Evolutionary conservation across 371 early-diverging fungal genomes (phyloP).

Genomic region (Zychaea mexicana): DNA sequence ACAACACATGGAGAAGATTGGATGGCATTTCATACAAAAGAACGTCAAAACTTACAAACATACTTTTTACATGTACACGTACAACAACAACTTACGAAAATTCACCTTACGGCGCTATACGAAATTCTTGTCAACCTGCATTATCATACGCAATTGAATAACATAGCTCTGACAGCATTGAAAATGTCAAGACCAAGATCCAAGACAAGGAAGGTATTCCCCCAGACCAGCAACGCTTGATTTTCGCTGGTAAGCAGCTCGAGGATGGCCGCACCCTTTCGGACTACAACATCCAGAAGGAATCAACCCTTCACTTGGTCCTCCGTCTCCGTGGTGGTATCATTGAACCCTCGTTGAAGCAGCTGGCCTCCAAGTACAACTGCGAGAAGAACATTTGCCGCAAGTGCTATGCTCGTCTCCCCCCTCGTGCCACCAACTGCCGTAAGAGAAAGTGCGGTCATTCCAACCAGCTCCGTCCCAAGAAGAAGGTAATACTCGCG

Average conservation of each 20-base stretch:
- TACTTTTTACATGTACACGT: constrained; percentile 14
- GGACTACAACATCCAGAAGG: constrained; percentile 94
- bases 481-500: constrained; percentile 78
- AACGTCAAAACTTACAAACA: neutral
- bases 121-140: constrained; percentile 21
- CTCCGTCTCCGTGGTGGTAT: constrained; percentile 97
- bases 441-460: constrained; percentile 99
- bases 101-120: too few relatives aligned
- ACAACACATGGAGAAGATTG: constrained; percentile 1
- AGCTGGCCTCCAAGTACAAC: constrained; percentile 98
- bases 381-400: constrained; percentile 99
- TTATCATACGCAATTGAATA: constrained; percentile 79
- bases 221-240: constrained; percentile 99
- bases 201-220: constrained; percentile 99
- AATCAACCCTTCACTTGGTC: constrained; percentile 98
- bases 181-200: constrained; percentile 93
- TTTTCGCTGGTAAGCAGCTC: constrained; percentile 99
- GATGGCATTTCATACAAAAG: neutral
- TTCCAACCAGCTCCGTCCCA: constrained; percentile 98
- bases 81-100: too few relatives aligned
- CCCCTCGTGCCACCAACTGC: constrained; percentile 99
- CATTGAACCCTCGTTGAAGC: constrained; percentile 97
- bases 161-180: constrained; percentile 56
- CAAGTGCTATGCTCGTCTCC: constrained; percentile 99
- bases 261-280: constrained; percentile 95